These are phyloP conservation scores for Blastomyces percursus DNA, from an alignment of 2,329 filamentous ascomycete genomes.

Conservation along the genomic window DNA sequence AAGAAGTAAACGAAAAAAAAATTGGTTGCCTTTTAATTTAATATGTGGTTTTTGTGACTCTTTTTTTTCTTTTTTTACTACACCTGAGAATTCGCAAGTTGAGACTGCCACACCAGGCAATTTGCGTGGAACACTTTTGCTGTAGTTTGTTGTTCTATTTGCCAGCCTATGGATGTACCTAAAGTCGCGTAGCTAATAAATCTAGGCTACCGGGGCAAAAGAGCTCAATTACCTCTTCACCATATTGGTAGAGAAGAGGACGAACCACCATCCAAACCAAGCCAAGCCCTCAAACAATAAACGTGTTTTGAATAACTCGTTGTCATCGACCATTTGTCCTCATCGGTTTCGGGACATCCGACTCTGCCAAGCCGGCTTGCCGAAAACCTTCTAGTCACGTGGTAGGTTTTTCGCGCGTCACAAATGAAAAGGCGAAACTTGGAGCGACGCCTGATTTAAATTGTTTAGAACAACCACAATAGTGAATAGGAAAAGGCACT, in stretches of 20 bases:
- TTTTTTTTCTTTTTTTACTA: not conserved
- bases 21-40: not conserved
- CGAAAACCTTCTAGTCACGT: not conserved
- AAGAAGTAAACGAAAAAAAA: constrained; percentile 16
- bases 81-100: not conserved
- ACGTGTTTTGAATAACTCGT: not conserved
- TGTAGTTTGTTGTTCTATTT: constrained; percentile 2
- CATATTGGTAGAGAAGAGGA: no score
- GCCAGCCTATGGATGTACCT: not conserved
- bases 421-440: not conserved
- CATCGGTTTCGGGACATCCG: not conserved
- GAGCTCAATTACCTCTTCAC: no score
- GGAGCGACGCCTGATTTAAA: no score
- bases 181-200: not conserved
- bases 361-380: constrained; percentile 1
- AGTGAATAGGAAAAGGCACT: not conserved
- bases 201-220: no score
- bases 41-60: not conserved
- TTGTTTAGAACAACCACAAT: no score
- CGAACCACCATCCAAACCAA: no score
- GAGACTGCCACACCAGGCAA: not conserved
- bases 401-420: no score
- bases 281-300: no score
- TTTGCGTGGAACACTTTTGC: constrained; percentile 12
- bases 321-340: not conserved